These are phyloP conservation scores for Cytospora paraplurivora DNA, from an alignment of 2,329 filamentous ascomycete genomes.

Conservation along the genomic window DNA sequence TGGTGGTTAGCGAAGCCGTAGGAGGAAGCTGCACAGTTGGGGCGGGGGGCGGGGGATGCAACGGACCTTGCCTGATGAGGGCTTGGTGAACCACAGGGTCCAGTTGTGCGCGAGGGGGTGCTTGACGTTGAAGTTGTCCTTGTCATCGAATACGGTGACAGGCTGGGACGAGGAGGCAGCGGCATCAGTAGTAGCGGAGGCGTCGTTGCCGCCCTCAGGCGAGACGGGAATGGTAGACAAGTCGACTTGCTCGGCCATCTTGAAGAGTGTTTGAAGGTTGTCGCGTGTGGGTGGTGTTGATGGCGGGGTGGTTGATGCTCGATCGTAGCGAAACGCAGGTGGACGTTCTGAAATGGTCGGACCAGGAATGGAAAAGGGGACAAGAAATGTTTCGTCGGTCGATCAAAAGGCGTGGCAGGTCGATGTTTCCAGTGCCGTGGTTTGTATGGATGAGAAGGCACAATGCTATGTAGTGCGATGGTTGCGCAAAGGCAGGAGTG, in stretches of 20 bases:
- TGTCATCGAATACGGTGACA: constrained; percentile 95
- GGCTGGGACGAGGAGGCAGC: constrained; percentile 60
- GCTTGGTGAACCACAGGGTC: constrained; percentile 99
- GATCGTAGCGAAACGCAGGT: constrained; percentile 10
- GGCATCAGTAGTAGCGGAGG: constrained; percentile 49
- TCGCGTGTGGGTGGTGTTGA: constrained; percentile 1
- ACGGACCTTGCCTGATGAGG: constrained; percentile 86
- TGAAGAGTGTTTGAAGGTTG: constrained; percentile 22
- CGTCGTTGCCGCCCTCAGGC: constrained; percentile 61
- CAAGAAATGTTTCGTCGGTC: neutral
- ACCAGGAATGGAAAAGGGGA: neutral
- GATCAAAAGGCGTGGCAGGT: neutral
- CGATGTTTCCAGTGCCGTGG: neutral
- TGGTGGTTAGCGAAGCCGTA: constrained; percentile 31
- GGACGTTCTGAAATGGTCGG: neutral
- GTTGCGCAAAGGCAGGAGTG: neutral
- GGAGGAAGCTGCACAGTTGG: constrained; percentile 7
- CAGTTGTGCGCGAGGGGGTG: constrained; percentile 96
- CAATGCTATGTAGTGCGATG: constrained; percentile 7
- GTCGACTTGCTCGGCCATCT: constrained; percentile 61
- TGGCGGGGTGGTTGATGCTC: neutral
- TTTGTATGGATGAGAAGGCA: constrained; percentile 4
- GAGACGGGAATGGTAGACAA: constrained; percentile 69
- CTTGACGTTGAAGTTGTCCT: constrained; percentile 99
- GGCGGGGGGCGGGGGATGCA: too few relatives aligned